Conservation (phyloP, 805 yeast genomes). For the Komagataella populi region DNA sequence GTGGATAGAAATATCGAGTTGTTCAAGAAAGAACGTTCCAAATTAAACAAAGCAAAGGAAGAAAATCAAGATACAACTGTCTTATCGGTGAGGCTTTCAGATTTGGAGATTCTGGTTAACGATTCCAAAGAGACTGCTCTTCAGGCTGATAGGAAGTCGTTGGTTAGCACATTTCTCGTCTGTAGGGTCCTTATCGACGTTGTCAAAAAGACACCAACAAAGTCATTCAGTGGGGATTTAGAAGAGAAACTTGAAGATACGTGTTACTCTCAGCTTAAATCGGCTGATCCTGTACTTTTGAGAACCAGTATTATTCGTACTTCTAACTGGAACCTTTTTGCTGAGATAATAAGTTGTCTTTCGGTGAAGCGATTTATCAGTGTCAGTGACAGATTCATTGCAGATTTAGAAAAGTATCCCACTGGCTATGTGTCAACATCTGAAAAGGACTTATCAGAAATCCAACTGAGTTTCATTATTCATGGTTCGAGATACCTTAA, state of each 20-base stretch:
- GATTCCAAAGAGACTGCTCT: slow-evolving; percentile 54
- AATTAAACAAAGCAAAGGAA: slow-evolving; percentile 4
- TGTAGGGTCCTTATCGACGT: slow-evolving; percentile 90
- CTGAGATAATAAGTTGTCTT: slow-evolving; percentile 83
- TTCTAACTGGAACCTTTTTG: slow-evolving; percentile 89
- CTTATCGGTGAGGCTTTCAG: background rate
- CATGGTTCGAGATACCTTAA: slow-evolving; percentile 85
- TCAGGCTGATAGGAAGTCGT: slow-evolving; percentile 75
- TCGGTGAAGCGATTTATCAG: slow-evolving; percentile 70
- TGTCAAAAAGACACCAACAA: slow-evolving; percentile 74
- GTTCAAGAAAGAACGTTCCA: slow-evolving; percentile 3
- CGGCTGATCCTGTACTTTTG: slow-evolving; percentile 67
- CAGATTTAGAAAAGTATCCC: slow-evolving; percentile 80
- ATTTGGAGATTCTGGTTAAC: slow-evolving; percentile 14
- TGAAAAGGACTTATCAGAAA: slow-evolving; percentile 24
- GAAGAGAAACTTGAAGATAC: slow-evolving; percentile 83
- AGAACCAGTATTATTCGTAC: slow-evolving; percentile 65
- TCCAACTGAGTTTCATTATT: slow-evolving; percentile 59
- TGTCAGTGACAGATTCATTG: slow-evolving; percentile 88
- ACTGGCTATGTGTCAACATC: slow-evolving; percentile 15
- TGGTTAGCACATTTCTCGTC: slow-evolving; percentile 75
- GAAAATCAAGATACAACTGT: slow-evolving; percentile 2
- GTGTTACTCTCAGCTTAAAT: slow-evolving; percentile 76
- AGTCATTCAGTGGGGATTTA: slow-evolving; percentile 61
- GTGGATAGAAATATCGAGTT: slow-evolving; percentile 24